phyloP scores from a whole-genome alignment of 306 rosid species.

The Sophora flavescens region DNA sequence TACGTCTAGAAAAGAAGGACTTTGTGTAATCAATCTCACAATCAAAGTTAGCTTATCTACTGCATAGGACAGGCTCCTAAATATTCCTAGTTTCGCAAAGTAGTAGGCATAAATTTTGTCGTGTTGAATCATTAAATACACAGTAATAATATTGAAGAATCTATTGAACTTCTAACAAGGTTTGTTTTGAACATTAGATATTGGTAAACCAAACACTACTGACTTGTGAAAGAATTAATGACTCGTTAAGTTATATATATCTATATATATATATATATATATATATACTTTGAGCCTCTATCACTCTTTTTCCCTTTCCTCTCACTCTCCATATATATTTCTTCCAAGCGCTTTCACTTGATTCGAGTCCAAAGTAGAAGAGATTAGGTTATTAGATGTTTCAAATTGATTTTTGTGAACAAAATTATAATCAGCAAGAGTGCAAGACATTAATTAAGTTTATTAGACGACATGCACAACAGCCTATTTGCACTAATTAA shows the following conservation, averaged over 20 bases:
- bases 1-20: constrained; percentile 21
- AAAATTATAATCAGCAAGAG: not conserved
- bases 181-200: constrained; percentile 2
- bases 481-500: constrained; percentile 35
- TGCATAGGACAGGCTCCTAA: constrained; percentile 2
- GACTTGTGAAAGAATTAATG: too few species aligned
- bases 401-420: not conserved
- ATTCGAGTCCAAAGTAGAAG: constrained; percentile 36
- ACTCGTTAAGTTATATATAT: too few species aligned
- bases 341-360: not conserved
- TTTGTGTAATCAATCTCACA: constrained; percentile 30
- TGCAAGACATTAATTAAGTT: constrained; percentile 1
- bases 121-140: constrained; percentile 33
- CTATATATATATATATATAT: too few species aligned
- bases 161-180: constrained; percentile 25
- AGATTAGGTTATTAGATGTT: constrained; percentile 14
- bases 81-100: constrained; percentile 37
- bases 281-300: constrained; percentile 24
- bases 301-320: not conserved
- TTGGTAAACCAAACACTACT: not conserved
- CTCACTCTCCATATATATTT: not conserved
- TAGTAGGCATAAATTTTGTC: constrained; percentile 31
- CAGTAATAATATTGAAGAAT: constrained; percentile 15
- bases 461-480: constrained; percentile 7
- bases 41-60: constrained; percentile 52